Base-by-base conservation (phyloP, 495 filamentous ascomycete species). In the Friedmanniomyces simplex region DNA sequence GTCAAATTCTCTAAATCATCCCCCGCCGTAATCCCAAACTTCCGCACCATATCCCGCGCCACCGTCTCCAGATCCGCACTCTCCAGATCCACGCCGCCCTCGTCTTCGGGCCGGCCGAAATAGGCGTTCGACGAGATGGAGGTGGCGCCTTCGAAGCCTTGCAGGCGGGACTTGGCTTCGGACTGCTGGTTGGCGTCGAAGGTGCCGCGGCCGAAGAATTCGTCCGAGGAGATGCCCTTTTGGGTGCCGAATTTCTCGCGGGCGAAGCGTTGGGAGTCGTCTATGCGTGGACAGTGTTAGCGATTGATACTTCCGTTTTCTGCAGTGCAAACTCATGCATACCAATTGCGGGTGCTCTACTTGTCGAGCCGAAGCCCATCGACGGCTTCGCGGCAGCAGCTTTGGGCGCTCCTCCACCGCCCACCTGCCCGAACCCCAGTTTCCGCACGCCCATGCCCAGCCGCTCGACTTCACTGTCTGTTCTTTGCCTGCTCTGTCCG, bases 181-280 rank as follows among this genome's bases (percentile, higher is more conserved):
- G 84, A 77, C 66, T 91, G 85, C 3, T 85, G 83, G 34, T 75
- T 73, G 28, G 91, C 82, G 63, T 98, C 89, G 67, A 85, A 97
- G 50, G 78, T 72, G 25, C 88, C 87, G 64, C 91, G 91, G 57
- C 91, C 89, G 68, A 98, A 98, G 75, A 95, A 96, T 65, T 98
- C 93, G 72, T 98, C 93, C 2, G 89, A 95, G 1, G 90, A 96
- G 63, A 98, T 98, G 69, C 86, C 87, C 76, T 96, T 97, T 73
- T 98, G 93, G 52, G 69, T 71, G 55, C 91, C 93, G 62, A 98
- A 98, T 67, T 91, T 91, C 64, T 77, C 68, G 57, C 87, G 83
- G 2, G 88, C 87, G 65, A 84, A 90, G 60, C 75, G 76, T 63
- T 91, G 82, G 7, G 78, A 79, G 34, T 91, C 84, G 54, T 83